phyloP scores from a whole-genome alignment of 176 grass and related monocot genomes.

The Alloteropsis semialata region DNA sequence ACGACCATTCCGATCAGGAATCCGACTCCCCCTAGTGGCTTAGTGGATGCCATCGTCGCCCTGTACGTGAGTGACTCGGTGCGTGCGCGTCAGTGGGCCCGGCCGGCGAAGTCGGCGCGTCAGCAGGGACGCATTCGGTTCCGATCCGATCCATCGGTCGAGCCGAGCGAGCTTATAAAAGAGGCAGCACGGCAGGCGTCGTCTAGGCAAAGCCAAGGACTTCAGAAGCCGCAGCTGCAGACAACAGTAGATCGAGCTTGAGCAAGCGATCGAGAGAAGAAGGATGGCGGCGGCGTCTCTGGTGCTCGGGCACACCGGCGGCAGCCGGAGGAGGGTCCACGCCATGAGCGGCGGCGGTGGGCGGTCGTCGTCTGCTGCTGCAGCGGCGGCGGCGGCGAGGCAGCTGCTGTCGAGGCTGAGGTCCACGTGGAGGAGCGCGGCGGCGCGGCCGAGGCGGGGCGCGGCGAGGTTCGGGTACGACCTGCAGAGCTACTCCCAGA shows the following conservation, averaged over 20 bases:
- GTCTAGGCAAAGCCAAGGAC: too few species aligned
- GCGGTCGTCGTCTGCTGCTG: not conserved
- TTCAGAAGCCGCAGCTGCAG: too few species aligned
- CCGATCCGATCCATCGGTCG: too few species aligned
- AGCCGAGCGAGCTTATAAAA: not conserved
- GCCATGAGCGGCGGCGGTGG: not conserved
- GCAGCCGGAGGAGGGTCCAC: not conserved
- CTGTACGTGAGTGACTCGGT: not conserved
- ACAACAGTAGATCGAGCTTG: too few species aligned
- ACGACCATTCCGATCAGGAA: too few species aligned
- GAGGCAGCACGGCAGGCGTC: not conserved
- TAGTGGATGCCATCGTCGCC: not conserved
- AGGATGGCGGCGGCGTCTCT: not conserved
- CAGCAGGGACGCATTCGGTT: too few species aligned
- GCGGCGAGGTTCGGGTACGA: slow-evolving; percentile 14
- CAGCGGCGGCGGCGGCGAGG: not conserved
- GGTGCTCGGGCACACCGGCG: not conserved
- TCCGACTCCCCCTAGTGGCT: too few species aligned
- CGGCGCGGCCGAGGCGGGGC: not conserved
- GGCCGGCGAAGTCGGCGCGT: not conserved
- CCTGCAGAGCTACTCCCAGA: slow-evolving; percentile 23
- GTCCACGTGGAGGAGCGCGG: not conserved
- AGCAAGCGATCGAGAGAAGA: too few species aligned
- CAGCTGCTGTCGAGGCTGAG: slow-evolving; percentile 36
- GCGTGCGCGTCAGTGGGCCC: not conserved